phyloP scores from a whole-genome alignment of 495 filamentous ascomycete genomes.

The Cenococcum geophilum region DNA sequence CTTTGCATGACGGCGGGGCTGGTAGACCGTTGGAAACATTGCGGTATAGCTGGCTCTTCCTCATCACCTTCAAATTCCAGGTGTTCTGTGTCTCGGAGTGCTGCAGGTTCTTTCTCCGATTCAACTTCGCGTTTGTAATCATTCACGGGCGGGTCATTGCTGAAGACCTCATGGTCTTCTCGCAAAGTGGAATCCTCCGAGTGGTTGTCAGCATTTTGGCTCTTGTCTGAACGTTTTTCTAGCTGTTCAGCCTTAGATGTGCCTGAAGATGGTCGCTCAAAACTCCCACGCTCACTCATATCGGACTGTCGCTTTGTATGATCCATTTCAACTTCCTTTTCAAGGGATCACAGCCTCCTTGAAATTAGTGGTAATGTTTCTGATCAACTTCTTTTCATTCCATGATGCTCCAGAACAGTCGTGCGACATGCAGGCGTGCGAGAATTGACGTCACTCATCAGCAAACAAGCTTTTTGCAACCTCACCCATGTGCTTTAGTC shows the following conservation, averaged over 20 bases:
- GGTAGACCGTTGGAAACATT: constrained; percentile 56
- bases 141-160: constrained; percentile 13
- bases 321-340: neutral
- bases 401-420: too few relatives aligned
- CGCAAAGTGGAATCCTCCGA: neutral
- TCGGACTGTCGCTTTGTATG: neutral
- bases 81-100: constrained; percentile 27
- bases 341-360: neutral
- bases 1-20: constrained; percentile 50
- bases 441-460: too few relatives aligned
- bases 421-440: too few relatives aligned
- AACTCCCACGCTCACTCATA: neutral
- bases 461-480: too few relatives aligned
- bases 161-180: neutral
- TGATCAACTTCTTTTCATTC: too few relatives aligned
- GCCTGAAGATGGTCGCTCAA: neutral
- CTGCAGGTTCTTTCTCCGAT: constrained; percentile 17
- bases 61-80: constrained; percentile 48
- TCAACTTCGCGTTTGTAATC: constrained; percentile 22
- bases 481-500: too few relatives aligned
- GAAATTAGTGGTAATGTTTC: too few relatives aligned
- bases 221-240: neutral
- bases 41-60: constrained; percentile 57
- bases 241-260: neutral
- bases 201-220: neutral